Evolutionary conservation across 163 green algal genomes (phyloP), one percentile per base, ranked within the genome.

Genomic region (Chlorella variabilis): DNA sequence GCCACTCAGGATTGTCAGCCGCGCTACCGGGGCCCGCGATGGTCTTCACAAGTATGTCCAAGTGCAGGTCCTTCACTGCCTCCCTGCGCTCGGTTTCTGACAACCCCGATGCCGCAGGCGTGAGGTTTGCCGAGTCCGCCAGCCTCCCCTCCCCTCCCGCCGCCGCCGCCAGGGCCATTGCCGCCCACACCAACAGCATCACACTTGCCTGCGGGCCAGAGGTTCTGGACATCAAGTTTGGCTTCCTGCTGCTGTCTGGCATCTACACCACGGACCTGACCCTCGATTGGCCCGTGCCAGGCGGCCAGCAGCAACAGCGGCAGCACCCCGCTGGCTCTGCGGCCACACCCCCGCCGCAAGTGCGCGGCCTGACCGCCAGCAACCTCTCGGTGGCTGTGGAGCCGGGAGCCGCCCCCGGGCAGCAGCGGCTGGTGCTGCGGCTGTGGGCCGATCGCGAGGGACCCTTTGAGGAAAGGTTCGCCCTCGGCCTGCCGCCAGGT

Each of bases 391-490:
- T 81, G 20, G 31, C 34, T 29, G 17, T 71, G 13, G 75, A 81
- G 59, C 38, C 39, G 3, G 41, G 42, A 9, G 38, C 38, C 36
- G 8, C 1, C 4, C 18, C 7, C 45, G 3, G 69, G 36, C 54
- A 58, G 73, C 73, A 27, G 5, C 58, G 39, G 5, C 39, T 81
- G 1, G 58, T 71, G 75, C 59, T 81, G 39, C 75, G 75, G 29
- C 59, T 81, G 41, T 71, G 58, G 75, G 75, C 75, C 3, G 75
- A 81, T n/a, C 62, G 29, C 18, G 75, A 81, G 59, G 75, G 75
- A 25, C 75, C 75, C 18, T 48, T 81, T 23, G 41, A 41, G 4
- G 31, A 21, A 23, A 38, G 33, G 13, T 81, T 81, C 59, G 39
- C 41, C 4, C 5, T 81, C 6, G 59, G 36, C 29, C 39, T 81